phyloP scores from a whole-genome alignment of 768 basidiomycete species.

The Rubroboletus pulcherrimus region DNA sequence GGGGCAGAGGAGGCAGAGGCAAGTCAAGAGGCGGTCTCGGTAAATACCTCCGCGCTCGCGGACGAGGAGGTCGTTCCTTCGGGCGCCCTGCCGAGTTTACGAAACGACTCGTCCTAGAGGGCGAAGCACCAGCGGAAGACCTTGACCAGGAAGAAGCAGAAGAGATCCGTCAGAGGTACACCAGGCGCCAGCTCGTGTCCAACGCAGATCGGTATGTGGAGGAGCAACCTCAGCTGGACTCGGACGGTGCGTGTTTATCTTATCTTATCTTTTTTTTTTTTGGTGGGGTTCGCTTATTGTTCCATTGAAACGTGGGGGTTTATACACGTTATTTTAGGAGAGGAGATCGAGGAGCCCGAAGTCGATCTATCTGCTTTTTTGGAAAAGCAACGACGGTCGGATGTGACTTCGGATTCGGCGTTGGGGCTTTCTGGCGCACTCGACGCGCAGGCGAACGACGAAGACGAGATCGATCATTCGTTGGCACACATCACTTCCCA shows the following conservation, averaged over 20 bases:
- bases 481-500: slow-evolving; percentile 49
- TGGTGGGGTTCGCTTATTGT: background rate
- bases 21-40: slow-evolving; percentile 67
- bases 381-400: slow-evolving; percentile 54
- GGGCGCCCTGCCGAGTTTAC: slow-evolving; percentile 67
- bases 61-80: slow-evolving; percentile 54
- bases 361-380: slow-evolving; percentile 68
- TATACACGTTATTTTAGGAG: slow-evolving; percentile 39
- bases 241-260: slow-evolving; percentile 51
- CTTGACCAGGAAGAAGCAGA: slow-evolving; percentile 42
- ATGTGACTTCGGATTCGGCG: slow-evolving; percentile 25
- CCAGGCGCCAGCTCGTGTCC: slow-evolving; percentile 55
- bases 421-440: slow-evolving; percentile 4
- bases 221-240: slow-evolving; percentile 62
- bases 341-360: slow-evolving; percentile 65
- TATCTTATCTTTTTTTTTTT: background rate
- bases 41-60: slow-evolving; percentile 70
- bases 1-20: slow-evolving; percentile 52
- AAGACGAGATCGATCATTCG: slow-evolving; percentile 54
- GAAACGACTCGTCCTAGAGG: slow-evolving; percentile 59
- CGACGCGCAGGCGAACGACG: slow-evolving; percentile 38
- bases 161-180: slow-evolving; percentile 49
- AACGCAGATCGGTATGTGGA: slow-evolving; percentile 77
- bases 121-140: slow-evolving; percentile 39
- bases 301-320: background rate